A percentile compares a stretch with the other conserved stretches of the same genome.
Conservation (phyloP, 1,139 yeast species). For the Pichia sp. region DNA sequence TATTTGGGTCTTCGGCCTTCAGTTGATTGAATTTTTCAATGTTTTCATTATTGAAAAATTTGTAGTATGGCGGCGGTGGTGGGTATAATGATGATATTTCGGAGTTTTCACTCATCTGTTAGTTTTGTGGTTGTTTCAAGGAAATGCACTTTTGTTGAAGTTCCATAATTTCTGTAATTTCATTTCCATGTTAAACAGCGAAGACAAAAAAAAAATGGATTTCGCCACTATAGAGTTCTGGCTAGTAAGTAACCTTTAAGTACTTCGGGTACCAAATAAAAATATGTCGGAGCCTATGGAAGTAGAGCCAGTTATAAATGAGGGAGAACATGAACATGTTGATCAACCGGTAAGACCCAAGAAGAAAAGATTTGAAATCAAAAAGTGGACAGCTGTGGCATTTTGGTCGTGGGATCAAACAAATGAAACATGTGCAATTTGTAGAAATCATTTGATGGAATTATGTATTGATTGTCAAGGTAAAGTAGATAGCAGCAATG, state of each 20-base stretch:
- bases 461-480: slow-evolving; percentile 84
- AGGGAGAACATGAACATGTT: not conserved
- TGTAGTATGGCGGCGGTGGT: slow-evolving; percentile 50
- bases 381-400: slow-evolving; percentile 97
- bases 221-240: too few relatives aligned
- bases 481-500: slow-evolving; percentile 1
- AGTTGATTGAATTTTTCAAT: slow-evolving; percentile 16
- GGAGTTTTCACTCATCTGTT: not conserved
- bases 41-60: slow-evolving; percentile 36
- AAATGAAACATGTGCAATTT: slow-evolving; percentile 96
- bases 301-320: not conserved
- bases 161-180: too few relatives aligned
- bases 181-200: too few relatives aligned
- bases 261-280: too few relatives aligned
- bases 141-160: too few relatives aligned
- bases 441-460: slow-evolving; percentile 97
- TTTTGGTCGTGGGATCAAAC: slow-evolving; percentile 96
- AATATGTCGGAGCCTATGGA: not conserved
- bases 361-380: slow-evolving; percentile 58
- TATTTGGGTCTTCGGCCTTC: slow-evolving; percentile 4
- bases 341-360: slow-evolving; percentile 8
- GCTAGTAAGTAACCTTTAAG: too few relatives aligned
- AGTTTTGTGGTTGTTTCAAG: too few relatives aligned
- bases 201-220: too few relatives aligned
- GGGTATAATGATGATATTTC: slow-evolving; percentile 42